phyloP scores from a whole-genome alignment of 805 yeast species.

The Candida montana region DNA sequence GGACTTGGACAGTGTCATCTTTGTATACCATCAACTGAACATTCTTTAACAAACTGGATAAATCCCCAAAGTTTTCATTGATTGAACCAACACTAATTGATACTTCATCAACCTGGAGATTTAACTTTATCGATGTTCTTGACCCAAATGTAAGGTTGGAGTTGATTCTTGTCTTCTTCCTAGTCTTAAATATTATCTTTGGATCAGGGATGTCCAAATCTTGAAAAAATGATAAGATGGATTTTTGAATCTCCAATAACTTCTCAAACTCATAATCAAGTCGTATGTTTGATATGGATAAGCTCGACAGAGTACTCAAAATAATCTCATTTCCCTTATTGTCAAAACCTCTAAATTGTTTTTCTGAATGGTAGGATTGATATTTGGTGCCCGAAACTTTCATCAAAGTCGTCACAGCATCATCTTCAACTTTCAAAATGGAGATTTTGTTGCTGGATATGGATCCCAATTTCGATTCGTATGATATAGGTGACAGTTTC shows the following conservation, averaged over 20 bases:
- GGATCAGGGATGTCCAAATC: constrained; percentile 12
- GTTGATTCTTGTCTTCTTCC: constrained; percentile 22
- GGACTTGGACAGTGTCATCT: constrained; percentile 18
- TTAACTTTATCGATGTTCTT: constrained; percentile 13
- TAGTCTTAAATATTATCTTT: constrained; percentile 19
- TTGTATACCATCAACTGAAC: constrained; percentile 11
- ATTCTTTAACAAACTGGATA: constrained; percentile 18
- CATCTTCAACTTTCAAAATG: constrained; percentile 14
- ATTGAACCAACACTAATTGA: constrained; percentile 17
- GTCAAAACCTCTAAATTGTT: constrained; percentile 25
- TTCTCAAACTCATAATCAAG: constrained; percentile 25
- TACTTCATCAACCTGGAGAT: constrained; percentile 11
- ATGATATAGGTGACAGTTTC: constrained; percentile 40
- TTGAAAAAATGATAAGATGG: constrained; percentile 4
- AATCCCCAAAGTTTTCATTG: constrained; percentile 29
- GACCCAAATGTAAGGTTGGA: constrained; percentile 17
- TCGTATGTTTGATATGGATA: constrained; percentile 24
- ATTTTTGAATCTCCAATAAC: constrained; percentile 20
- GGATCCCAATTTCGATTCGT: constrained; percentile 29
- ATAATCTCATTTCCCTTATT: constrained; percentile 26
- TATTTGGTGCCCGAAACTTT: constrained; percentile 23
- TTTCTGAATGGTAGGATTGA: constrained; percentile 12
- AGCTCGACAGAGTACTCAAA: constrained; percentile 12
- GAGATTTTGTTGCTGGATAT: constrained; percentile 32
- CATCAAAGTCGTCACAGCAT: constrained; percentile 12